These are phyloP conservation scores for Calonectria henricotiae DNA, from an alignment of 2,329 filamentous ascomycete genomes.

Conservation along the genomic window DNA sequence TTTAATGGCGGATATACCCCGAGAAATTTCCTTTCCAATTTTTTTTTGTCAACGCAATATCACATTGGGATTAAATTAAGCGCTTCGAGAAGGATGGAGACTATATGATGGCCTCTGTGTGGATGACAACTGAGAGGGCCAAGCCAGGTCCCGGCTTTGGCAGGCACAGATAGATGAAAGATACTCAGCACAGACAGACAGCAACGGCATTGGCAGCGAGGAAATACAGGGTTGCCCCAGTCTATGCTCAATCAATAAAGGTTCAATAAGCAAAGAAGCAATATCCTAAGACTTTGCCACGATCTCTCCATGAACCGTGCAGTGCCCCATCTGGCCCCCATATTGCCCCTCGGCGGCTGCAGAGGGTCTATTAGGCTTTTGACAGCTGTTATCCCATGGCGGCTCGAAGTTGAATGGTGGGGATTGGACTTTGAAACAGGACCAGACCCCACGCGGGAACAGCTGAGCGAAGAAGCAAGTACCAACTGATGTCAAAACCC, in stretches of 20 bases:
- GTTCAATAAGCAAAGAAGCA: conserved; percentile 32
- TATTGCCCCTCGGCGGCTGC: neutral
- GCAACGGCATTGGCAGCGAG: conserved; percentile 31
- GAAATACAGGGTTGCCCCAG: conserved; percentile 23
- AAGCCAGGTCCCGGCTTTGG: conserved; percentile 30
- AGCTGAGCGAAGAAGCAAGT: conserved; percentile 25
- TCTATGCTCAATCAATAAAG: conserved; percentile 33
- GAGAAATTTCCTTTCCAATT: conserved; percentile 44
- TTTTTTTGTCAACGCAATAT: conserved; percentile 35
- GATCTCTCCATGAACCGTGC: conserved; percentile 1
- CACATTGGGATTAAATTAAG: conserved; percentile 2
- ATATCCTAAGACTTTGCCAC: conserved; percentile 8
- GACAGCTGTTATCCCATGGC: conserved; percentile 12
- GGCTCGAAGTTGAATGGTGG: conserved; percentile 15
- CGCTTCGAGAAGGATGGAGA: conserved; percentile 22
- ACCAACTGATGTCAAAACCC: conserved; percentile 1
- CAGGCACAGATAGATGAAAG: conserved; percentile 31
- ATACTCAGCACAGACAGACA: conserved; percentile 37
- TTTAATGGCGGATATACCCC: conserved; percentile 57
- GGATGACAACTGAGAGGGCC: conserved; percentile 37
- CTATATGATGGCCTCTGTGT: conserved; percentile 23
- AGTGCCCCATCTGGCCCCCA: neutral
- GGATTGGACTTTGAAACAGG: conserved; percentile 23
- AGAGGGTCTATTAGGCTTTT: neutral
- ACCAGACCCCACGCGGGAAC: conserved; percentile 23